Base-by-base conservation (phyloP, 2,329 filamentous ascomycete genomes). In the Paraphoma sp. region DNA sequence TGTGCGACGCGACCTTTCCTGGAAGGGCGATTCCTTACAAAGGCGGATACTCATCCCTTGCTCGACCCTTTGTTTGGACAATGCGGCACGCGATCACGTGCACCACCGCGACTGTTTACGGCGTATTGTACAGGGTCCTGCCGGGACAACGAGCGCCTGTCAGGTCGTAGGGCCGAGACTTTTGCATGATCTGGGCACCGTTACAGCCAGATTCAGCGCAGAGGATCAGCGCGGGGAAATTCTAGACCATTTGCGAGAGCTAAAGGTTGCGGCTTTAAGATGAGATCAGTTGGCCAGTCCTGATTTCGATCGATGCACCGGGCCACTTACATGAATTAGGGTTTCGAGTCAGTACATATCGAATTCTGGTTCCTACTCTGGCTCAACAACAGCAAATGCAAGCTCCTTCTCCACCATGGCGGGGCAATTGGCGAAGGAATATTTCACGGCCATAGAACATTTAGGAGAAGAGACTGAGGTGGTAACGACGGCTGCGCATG, bases 41-140 rank as follows among this genome's bases (percentile, higher is more conserved):
- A 36, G 16, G 40, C 40, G 12, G 16, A 16, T 17, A 8, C 40
- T 33, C 11, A 47, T 30, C 50, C 50, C 48, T 44, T 56, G 44
- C 44, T 30, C 44, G 44, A 33, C 44, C 44, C 44, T 46, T 46
- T 46, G 44, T 31, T 12, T 33, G 44, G 29, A 31, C 28, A 46
- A 46, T 28, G 44, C 23, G 44, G 11, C 12, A 14, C 6, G 14
- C 6, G 9, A n/a, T 33, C 44, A 46, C 44, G n/a, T 46, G 44
- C n/a, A 9, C 2, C 7, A 11, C 11, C 23, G 23, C 14, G 14
- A 17, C 8, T 29, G 44, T n/a, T 17, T 31, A n/a, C 9, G 10
- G 44, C 28, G 23, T n/a, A 16, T 17, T 3, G 40, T 16, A 42
- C 8, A n/a, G 16, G 11, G 2, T 42, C 14, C 12, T 11, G 23